Evolutionary conservation across 2,329 filamentous ascomycete species (phyloP).

Genomic region (Magnaporthiopsis incrustans): DNA sequence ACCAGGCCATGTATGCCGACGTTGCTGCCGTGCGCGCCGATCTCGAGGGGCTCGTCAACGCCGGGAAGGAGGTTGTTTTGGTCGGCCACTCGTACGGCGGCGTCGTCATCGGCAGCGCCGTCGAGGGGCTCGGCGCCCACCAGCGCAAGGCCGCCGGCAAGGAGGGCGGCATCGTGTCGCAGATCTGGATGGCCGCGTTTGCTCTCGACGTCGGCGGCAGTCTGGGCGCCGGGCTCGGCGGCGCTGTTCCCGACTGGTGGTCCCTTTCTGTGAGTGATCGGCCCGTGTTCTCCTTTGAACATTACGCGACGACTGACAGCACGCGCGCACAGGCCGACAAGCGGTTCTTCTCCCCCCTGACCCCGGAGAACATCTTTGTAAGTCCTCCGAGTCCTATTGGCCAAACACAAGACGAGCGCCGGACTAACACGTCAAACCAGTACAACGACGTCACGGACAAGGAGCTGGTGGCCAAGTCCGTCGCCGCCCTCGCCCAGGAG

Average conservation of each 20-base stretch:
- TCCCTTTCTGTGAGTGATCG: constrained; percentile 4
- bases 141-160: constrained; percentile 7
- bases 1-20: constrained; percentile 13
- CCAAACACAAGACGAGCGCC: too few relatives aligned
- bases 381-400: background rate
- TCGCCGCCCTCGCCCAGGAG: constrained; percentile 5
- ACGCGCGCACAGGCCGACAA: background rate
- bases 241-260: constrained; percentile 9
- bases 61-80: constrained; percentile 10
- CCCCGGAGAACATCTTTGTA: constrained; percentile 6
- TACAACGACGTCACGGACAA: constrained; percentile 9
- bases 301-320: background rate
- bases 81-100: constrained; percentile 12
- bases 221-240: constrained; percentile 8
- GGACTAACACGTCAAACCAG: too few relatives aligned
- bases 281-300: too few relatives aligned
- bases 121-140: constrained; percentile 7
- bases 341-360: constrained; percentile 7
- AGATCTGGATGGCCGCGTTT: constrained; percentile 11
- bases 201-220: constrained; percentile 6
- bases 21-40: constrained; percentile 7
- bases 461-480: constrained; percentile 7
- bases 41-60: constrained; percentile 5
- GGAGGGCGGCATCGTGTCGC: constrained; percentile 8
- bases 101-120: constrained; percentile 8